Evolutionary conservation across 1,284 basidiomycete genomes (phyloP), one percentile per base, ranked within the genome.

Genomic region (Ustilago esculenta): DNA sequence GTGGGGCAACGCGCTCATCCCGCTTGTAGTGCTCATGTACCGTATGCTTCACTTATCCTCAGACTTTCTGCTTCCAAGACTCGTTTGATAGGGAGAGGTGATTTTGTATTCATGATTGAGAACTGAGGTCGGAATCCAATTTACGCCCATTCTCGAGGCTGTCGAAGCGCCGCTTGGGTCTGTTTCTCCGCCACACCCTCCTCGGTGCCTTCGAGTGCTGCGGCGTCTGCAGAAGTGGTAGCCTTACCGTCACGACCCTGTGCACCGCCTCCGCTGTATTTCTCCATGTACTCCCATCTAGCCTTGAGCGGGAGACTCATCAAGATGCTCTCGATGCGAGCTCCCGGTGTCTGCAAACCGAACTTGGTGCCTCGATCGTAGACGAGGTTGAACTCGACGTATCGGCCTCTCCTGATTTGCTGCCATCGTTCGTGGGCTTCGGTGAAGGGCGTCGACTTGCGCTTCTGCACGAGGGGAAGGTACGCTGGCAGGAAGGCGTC

Each of bases 351-450:
- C 61, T 77, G 73, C 23, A 81, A 50, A 3, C 80, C 80, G 39
- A 81, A 81, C 47, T 81, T 81, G 52, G 80, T 81, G 1, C 80
- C 80, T 5, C 80, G 70, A 55, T 81, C 80, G 36, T 81, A 81
- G 15, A 81, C 72, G 23, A 81, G 52, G 56, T 81, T 81, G 68
- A 81, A 81, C 48, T 81, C 80, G 23, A 76, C 80, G 47, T 81
- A 81, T 11, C 80, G 46, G 0, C 80, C 80, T 1, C 79, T 45
- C 12, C 80, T 47, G 18, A 81, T 67, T 20, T 61, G 69, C 64
- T 81, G 77, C 80, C 80, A 81, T 25, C 71, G 49, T 34, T 71
- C 52, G 49, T 80, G 64, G 0, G 53, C 51, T 33, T 68, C 41
- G 6, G 45, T 63, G 54, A 61, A 79, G 9, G 71, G 56, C 14